Percentiles rank a stretch among this genome's conserved stretches.
These are phyloP conservation scores for Melanomma pulvis-pyrius DNA, from an alignment of 495 filamentous ascomycete species.

Conservation along the genomic window DNA sequence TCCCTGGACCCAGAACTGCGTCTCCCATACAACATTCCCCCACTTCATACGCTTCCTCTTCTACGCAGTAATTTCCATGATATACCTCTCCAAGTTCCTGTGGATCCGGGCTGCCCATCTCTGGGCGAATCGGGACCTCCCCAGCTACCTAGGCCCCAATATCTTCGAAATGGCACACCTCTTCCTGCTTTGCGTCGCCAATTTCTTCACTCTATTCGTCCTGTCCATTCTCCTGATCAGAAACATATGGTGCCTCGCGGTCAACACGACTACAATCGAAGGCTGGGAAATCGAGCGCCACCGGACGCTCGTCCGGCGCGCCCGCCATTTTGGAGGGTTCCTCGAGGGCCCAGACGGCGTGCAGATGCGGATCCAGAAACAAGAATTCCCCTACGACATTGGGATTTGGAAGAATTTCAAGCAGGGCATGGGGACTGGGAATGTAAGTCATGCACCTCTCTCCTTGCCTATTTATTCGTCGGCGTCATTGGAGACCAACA, in stretches of 20 bases:
- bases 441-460: slow-evolving; percentile 16
- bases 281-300: slow-evolving; percentile 91
- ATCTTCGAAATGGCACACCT: slow-evolving; percentile 64
- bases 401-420: slow-evolving; percentile 80
- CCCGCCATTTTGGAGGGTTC: slow-evolving; percentile 59
- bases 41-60: slow-evolving; percentile 88
- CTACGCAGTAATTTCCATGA: slow-evolving; percentile 72
- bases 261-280: slow-evolving; percentile 85
- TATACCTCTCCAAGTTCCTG: slow-evolving; percentile 62
- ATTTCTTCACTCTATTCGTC: slow-evolving; percentile 65
- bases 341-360: slow-evolving; percentile 64
- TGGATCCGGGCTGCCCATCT: slow-evolving; percentile 62
- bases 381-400: slow-evolving; percentile 92
- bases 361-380: slow-evolving; percentile 58
- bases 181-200: slow-evolving; percentile 63
- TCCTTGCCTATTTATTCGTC: neutral
- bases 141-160: slow-evolving; percentile 80
- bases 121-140: slow-evolving; percentile 68
- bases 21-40: slow-evolving; percentile 86
- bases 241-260: slow-evolving; percentile 58
- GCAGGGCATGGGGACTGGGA: slow-evolving; percentile 70
- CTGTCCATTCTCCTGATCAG: slow-evolving; percentile 67
- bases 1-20: slow-evolving; percentile 93
- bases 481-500: neutral
- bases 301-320: slow-evolving; percentile 67